Evolutionary conservation across 2,329 filamentous ascomycete genomes (phyloP), one percentile per base, ranked within the genome.

Genomic region (Colletotrichum magnum): DNA sequence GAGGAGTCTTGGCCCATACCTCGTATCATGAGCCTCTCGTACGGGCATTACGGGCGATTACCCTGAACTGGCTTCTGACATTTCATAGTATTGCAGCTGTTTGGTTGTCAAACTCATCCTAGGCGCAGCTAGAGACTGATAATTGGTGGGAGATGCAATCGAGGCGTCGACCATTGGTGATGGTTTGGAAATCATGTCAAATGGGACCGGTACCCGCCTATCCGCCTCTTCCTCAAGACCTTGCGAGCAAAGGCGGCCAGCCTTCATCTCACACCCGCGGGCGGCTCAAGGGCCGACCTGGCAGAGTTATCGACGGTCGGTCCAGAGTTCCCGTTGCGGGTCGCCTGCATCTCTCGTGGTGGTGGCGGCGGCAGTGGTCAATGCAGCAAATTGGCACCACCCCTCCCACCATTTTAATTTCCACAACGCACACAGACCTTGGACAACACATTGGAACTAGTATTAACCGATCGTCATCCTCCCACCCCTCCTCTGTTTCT

Each of bases 401-500:
- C 21, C 21, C 21, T 28, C 60, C 53, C 43, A 50, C 50, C 36
- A 61, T 52, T 26, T 26, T 56, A 66, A 69, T 69, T 69, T 69
- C 67, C 67, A 69, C 67, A 69, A n/a, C 18, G 21, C 47, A 60
- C 50, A 60, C 45, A 45, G 41, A 54, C 61, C 32, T 48, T 58
- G 32, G 21, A 21, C 51, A 24, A 47, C 12, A 45, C 62, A 47
- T 39, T 47, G 36, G 26, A 21, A 61, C 51, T 61, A n/a, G n/a
- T n/a, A 53, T 67, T 69, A 56, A 48, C 50, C 51, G 51, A 61
- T 60, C 50, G 24, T 66, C 56, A 66, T 53, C 41, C 39, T 59
- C 21, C 26, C 41, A 54, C 47, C 53, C 54, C 54, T 52, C 48
- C 41, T 51, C 57, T 41, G 41, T 41, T 60, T 45, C 28, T 36